phyloP scores from a whole-genome alignment of 2,329 filamentous ascomycete species.

The Phyllosticta paracitricarpa region DNA sequence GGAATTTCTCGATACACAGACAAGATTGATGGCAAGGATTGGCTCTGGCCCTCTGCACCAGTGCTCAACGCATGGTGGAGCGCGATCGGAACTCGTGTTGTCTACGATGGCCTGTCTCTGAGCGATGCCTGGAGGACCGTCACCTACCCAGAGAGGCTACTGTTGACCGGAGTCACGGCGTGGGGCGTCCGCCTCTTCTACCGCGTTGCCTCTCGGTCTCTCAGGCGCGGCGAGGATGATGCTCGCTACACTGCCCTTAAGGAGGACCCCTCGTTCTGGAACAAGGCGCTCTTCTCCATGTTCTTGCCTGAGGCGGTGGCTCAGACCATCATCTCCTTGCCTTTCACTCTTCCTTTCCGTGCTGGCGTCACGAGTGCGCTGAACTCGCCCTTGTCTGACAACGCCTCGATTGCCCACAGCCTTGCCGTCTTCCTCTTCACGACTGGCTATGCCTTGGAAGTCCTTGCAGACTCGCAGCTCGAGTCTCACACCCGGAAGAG shows the following conservation, averaged over 20 bases:
- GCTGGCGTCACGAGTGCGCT: constrained; percentile 17
- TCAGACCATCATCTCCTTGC: constrained; percentile 47
- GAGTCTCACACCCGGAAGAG: constrained; percentile 37
- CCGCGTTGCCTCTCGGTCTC: constrained; percentile 40
- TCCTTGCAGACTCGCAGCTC: constrained; percentile 48
- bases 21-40: constrained; percentile 51
- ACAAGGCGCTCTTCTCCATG: constrained; percentile 42
- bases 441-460: constrained; percentile 46
- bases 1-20: constrained; percentile 42
- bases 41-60: constrained; percentile 46
- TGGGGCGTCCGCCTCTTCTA: constrained; percentile 50
- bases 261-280: constrained; percentile 47
- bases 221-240: constrained; percentile 45
- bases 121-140: constrained; percentile 38
- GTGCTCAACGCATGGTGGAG: constrained; percentile 52
- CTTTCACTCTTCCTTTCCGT: constrained; percentile 48
- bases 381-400: constrained; percentile 14
- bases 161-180: constrained; percentile 46
- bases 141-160: constrained; percentile 45
- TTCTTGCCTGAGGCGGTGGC: constrained; percentile 50
- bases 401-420: constrained; percentile 27
- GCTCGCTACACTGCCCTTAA: constrained; percentile 40
- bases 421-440: constrained; percentile 47
- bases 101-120: constrained; percentile 38
- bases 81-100: constrained; percentile 44